Evolutionary conservation across 768 basidiomycete species (phyloP).

Genomic region (Boletus huronensis): DNA sequence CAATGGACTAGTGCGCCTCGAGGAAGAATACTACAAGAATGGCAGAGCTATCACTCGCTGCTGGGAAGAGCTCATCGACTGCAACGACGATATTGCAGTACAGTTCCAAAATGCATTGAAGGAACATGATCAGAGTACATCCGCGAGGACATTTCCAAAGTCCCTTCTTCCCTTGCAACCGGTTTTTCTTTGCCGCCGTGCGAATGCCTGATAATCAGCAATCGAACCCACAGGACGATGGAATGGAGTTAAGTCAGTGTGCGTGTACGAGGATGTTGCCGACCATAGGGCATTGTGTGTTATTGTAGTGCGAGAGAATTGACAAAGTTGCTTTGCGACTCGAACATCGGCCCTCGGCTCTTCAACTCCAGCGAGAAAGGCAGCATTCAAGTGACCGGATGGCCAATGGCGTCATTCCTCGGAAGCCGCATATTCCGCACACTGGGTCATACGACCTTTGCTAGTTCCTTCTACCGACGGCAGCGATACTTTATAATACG

Average conservation of each 20-base stretch:
- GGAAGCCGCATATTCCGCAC: constrained; percentile 3
- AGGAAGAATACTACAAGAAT: constrained; percentile 48
- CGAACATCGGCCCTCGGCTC: not conserved
- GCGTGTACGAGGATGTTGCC: not conserved
- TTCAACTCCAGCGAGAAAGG: not conserved
- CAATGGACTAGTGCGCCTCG: constrained; percentile 52
- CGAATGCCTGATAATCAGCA: constrained; percentile 4
- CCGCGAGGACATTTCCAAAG: constrained; percentile 50
- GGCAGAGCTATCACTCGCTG: constrained; percentile 38
- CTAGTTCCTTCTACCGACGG: not conserved
- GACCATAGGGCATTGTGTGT: not conserved
- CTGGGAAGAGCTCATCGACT: constrained; percentile 43
- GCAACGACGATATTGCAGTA: constrained; percentile 34
- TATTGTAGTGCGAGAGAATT: not conserved
- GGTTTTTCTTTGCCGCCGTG: constrained; percentile 4
- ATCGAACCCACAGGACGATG: not conserved
- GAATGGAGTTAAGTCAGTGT: not conserved
- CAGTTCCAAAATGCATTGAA: constrained; percentile 40
- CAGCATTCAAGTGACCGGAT: not conserved
- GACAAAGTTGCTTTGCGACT: not conserved
- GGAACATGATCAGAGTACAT: constrained; percentile 45
- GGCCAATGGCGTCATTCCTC: constrained; percentile 14
- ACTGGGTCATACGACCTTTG: constrained; percentile 1
- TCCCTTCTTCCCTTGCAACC: constrained; percentile 38
- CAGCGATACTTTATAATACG: not conserved